Base-by-base conservation (phyloP, 1,284 basidiomycete genomes). In the Naganishia sp. region DNA sequence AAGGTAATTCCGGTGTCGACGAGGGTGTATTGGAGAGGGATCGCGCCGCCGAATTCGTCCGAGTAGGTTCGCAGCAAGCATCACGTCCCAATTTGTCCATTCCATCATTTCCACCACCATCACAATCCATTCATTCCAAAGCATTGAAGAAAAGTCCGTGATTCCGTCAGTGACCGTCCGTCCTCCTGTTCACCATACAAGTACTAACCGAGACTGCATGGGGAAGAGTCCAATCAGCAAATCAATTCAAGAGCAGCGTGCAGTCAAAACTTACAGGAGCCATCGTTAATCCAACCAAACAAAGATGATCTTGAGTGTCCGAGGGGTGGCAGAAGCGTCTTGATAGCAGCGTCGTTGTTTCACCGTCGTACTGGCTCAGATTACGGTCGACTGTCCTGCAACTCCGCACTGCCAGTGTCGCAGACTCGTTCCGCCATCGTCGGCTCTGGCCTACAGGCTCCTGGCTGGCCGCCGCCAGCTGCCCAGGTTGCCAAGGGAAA, bases 221-320 rank as follows among this genome's bases (percentile, higher is more conserved):
- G 16, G 48, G 18, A 28, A 52, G 31, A 43, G 0, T 33, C 16
- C 9, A 43, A 21, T 43, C n/a, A 16, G 33, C n/a, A 4, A 50
- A 23, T 5, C 16, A n/a, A 3, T 10, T 28, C 36, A 3, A 15
- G 11, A 43, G 21, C 15, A 3, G 18, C 18, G 42, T 28, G 25
- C n/a, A n/a, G 5, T 50, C 16, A 31, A 2, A 13, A 61, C 59
- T 61, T 61, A 61, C 59, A 50, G 59, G 59, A 61, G 59, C 46
- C 59, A 61, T 61, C 59, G 39, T 61, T 61, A 61, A 42, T 61
- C 59, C 59, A 61, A 61, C 59, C 53, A 55, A 61, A 61, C 59
- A 48, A 52, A 61, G 48, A 52, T 61, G 59, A 52, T 61, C 59
- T 61, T 61, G 59, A 50, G 49, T 61, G 59, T 61, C 59, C 59